These are phyloP conservation scores for Cystofilobasidium macerans DNA, from an alignment of 768 basidiomycete species.

Conservation along the genomic window DNA sequence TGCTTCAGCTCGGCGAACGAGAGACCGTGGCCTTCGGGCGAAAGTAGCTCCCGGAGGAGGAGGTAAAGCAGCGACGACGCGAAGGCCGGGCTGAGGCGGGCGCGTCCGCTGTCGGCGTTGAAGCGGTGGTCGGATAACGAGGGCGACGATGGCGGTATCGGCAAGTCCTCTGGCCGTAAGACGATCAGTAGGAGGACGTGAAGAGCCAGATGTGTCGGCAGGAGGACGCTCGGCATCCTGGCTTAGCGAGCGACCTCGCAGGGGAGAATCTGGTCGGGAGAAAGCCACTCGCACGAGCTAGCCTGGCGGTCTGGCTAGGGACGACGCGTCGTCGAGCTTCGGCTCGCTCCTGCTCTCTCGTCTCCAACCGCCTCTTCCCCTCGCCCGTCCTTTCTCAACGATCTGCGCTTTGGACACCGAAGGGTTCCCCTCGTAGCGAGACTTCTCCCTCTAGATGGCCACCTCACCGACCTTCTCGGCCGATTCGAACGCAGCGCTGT, in stretches of 20 bases:
- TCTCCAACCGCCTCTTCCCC: no score
- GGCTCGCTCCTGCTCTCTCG: no score
- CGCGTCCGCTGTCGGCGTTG: not conserved
- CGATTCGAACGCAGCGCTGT: constrained; percentile 28
- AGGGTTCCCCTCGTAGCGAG: not conserved
- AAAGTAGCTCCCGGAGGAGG: not conserved
- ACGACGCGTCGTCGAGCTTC: no score
- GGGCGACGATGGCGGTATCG: not conserved
- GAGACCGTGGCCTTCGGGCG: not conserved
- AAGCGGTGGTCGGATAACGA: not conserved
- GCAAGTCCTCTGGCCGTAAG: not conserved
- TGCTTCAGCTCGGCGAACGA: constrained; percentile 6
- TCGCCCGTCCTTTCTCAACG: not conserved
- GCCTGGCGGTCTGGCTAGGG: no score
- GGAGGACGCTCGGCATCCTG: not conserved
- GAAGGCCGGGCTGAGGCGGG: not conserved
- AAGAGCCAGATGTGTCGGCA: not conserved
- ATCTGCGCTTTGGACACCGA: not conserved
- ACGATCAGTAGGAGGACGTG: constrained; percentile 9
- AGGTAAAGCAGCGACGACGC: not conserved
- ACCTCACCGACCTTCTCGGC: constrained; percentile 8
- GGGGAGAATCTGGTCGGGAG: not conserved
- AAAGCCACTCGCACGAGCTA: no score
- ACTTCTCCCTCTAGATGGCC: not conserved
- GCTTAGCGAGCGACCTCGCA: not conserved